Evolutionary conservation across 352 stramenopile genomes (phyloP), one percentile per base, ranked within the genome.

Genomic region (Pythium apleroticum): DNA sequence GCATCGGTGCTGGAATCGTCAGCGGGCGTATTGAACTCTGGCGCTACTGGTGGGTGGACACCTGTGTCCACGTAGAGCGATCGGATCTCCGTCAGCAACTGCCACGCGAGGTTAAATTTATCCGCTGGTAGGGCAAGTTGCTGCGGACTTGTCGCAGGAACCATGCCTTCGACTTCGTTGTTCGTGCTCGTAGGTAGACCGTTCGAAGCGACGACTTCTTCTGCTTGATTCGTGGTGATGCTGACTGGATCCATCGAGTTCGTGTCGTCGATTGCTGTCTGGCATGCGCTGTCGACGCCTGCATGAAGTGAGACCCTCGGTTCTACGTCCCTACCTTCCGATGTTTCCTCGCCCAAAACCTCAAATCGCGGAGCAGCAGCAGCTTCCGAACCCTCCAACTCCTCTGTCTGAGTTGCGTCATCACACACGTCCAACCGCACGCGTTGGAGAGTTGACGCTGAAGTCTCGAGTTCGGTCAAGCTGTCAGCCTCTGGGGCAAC

Each of bases 11-110:
- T n/a, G n/a, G n/a, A n/a, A n/a, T n/a, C n/a, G n/a, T n/a, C n/a
- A n/a, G n/a, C n/a, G n/a, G n/a, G n/a, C n/a, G n/a, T n/a, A n/a
- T n/a, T n/a, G n/a, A n/a, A n/a, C n/a, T n/a, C n/a, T n/a, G n/a
- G n/a, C n/a, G n/a, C 33, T 39, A 11, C 3, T 15, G 41, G 19
- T 22, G 24, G 22, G 2, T 9, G 5, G 14, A 37, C 48, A 10
- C 48, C 19, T 1, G 48, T 54, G n/a, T 56, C 43, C 1, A 64
- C 46, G 31, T 72, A 72, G 2, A 64, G 28, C 15, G 19, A 48
- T 63, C 72, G 69, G 45, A 83, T 78, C n/a, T 83, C 75, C 10
- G 43, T 67, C 31, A 83, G 65, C 31, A 83, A 31, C 17, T 75
- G 61, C 52, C 72, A 76, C 12, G 77, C 71, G 8, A 77, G 37